Evolutionary conservation across 805 yeast species (phyloP).

Genomic region (Cyberlindnera maritima): DNA sequence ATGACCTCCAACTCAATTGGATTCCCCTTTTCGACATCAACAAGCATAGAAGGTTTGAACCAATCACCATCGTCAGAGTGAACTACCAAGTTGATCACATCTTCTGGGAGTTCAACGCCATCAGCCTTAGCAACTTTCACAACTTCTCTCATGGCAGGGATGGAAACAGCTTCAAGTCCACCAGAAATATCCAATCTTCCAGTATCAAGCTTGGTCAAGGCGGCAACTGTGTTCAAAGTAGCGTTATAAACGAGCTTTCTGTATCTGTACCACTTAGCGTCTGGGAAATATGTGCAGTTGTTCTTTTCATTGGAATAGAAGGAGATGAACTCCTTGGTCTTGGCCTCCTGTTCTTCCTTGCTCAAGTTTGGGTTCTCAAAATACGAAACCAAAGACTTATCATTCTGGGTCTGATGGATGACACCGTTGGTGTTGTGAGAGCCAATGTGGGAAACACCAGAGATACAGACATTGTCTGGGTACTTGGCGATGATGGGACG

Average conservation of each 20-base stretch:
- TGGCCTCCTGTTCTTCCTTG: conserved; percentile 24
- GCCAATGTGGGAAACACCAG: conserved; percentile 64
- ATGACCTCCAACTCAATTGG: conserved; percentile 72
- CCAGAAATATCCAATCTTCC: conserved; percentile 51
- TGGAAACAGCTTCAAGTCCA: conserved; percentile 37
- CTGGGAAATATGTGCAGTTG: conserved; percentile 37
- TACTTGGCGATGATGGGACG: conserved; percentile 47
- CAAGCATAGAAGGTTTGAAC: conserved; percentile 71
- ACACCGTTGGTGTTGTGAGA: conserved; percentile 46
- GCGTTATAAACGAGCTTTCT: conserved; percentile 69
- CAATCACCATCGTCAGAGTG: conserved; percentile 57
- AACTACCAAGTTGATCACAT: conserved; percentile 45
- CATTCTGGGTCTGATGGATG: conserved; percentile 44
- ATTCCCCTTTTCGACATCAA: conserved; percentile 64
- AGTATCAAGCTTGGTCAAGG: conserved; percentile 56
- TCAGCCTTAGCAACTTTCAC: conserved; percentile 65
- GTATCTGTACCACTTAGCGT: conserved; percentile 56
- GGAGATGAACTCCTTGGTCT: conserved; percentile 42
- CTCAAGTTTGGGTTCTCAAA: conserved; percentile 40
- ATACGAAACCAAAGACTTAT: conserved; percentile 45
- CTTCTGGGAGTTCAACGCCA: conserved; percentile 52
- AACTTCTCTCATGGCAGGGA: conserved; percentile 69
- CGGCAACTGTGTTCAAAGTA: conserved; percentile 59
- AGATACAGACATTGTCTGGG: conserved; percentile 50
- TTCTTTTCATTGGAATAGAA: conserved; percentile 47